Percentiles rank a stretch among this genome's conserved stretches.
Evolutionary conservation across 2,329 filamentous ascomycete species (phyloP).

Genomic region (Hypoxylon sp.): DNA sequence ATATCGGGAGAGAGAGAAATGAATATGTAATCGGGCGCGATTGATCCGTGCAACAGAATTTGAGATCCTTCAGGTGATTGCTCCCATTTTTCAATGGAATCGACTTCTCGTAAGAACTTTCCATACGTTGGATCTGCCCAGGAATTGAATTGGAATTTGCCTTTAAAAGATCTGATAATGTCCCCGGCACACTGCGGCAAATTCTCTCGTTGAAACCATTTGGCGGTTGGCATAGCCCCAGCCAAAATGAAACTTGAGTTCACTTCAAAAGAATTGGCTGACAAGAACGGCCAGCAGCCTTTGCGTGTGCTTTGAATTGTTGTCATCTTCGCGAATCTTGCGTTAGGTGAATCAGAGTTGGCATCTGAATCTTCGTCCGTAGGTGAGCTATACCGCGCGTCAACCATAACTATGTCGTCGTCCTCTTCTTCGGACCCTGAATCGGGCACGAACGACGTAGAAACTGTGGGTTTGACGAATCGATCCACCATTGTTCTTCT

Average conservation of each 20-base stretch:
- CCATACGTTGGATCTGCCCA: conserved; percentile 48
- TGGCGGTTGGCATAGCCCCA: conserved; percentile 37
- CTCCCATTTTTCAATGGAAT: conserved; percentile 64
- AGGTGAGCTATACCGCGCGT: conserved; percentile 20
- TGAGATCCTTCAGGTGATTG: conserved; percentile 56
- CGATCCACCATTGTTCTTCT: conserved; percentile 12
- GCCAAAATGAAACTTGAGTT: conserved; percentile 31
- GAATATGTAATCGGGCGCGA: conserved; percentile 58
- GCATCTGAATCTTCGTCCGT: conserved; percentile 26
- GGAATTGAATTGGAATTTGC: conserved; percentile 34
- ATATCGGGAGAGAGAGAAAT: conserved; percentile 56
- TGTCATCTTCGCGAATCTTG: conserved; percentile 25
- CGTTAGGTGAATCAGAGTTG: background rate
- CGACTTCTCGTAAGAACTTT: conserved; percentile 50
- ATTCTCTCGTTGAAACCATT: conserved; percentile 44
- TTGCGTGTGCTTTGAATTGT: conserved; percentile 18
- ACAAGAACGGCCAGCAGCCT: conserved; percentile 37
- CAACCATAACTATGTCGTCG: conserved; percentile 25
- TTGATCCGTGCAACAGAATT: conserved; percentile 53
- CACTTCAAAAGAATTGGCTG: conserved; percentile 36
- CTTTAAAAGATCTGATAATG: conserved; percentile 42
- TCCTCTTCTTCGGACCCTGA: conserved; percentile 40
- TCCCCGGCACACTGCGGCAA: conserved; percentile 47
- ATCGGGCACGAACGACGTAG: conserved; percentile 37
- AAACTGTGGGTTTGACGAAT: conserved; percentile 36